Percentiles rank a stretch among this genome's conserved stretches.
Conservation (phyloP, 108 stramenopile genomes). For the Cyclotella distinguenda region DNA sequence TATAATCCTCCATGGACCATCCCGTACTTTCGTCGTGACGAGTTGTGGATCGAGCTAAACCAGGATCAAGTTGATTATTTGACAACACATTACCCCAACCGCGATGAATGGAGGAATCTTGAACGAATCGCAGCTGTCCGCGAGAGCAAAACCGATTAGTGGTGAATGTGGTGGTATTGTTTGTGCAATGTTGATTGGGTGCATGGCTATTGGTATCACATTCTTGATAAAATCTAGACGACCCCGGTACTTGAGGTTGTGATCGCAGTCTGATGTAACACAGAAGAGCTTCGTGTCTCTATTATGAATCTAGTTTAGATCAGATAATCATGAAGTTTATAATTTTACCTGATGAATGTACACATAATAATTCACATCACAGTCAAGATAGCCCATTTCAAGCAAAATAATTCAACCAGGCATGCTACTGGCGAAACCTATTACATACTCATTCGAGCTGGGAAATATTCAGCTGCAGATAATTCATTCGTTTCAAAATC, state of each 20-base stretch:
- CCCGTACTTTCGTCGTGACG: conserved; percentile 83
- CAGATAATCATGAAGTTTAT: too few species aligned
- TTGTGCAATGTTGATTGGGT: neutral
- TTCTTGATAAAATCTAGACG: neutral
- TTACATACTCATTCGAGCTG: too few species aligned
- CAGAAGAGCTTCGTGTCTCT: too few species aligned
- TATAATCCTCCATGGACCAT: conserved; percentile 89
- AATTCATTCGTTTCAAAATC: too few species aligned
- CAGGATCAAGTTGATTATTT: conserved; percentile 60
- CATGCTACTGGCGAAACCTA: too few species aligned
- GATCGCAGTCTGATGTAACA: too few species aligned
- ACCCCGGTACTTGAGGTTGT: neutral
- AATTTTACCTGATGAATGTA: too few species aligned
- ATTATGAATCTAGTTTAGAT: too few species aligned
- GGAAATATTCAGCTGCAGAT: too few species aligned
- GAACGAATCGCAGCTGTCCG: neutral
- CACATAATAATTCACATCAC: too few species aligned
- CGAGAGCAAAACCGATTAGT: neutral
- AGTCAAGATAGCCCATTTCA: too few species aligned
- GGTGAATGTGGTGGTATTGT: neutral
- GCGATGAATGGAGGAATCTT: neutral
- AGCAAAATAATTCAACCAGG: too few species aligned
- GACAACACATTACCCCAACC: conserved; percentile 28
- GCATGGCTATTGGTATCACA: neutral
- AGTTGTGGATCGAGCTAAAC: conserved; percentile 77